Percentiles rank a stretch among this genome's conserved stretches.
phyloP scores from a whole-genome alignment of 148 eudicot genomes.

The Chenopodium suecicum region DNA sequence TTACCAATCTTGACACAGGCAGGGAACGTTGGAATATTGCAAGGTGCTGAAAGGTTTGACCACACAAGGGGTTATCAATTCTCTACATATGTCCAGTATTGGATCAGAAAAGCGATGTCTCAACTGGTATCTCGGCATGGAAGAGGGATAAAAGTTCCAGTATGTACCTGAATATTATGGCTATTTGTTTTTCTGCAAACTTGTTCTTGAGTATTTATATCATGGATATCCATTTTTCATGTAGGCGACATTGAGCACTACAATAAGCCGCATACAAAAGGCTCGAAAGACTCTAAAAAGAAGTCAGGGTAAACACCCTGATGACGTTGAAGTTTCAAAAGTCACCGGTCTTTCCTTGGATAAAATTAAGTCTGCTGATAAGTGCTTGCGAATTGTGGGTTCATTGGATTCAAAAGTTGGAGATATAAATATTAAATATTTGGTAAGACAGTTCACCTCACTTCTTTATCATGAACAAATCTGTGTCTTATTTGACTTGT shows the following conservation, averaged over 20 bases:
- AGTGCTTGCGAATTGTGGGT: slow-evolving; percentile 77
- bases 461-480: not conserved
- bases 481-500: not conserved
- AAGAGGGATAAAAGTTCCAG: slow-evolving; percentile 80
- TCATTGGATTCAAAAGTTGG: slow-evolving; percentile 66
- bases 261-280: slow-evolving; percentile 61
- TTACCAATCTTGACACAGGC: slow-evolving; percentile 47
- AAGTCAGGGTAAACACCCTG: slow-evolving; percentile 58
- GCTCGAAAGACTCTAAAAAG: slow-evolving; percentile 60
- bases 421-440: slow-evolving; percentile 41
- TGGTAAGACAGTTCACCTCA: slow-evolving; percentile 40
- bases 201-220: slow-evolving; percentile 2
- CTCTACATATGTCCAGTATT: slow-evolving; percentile 86
- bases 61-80: slow-evolving; percentile 77
- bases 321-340: slow-evolving; percentile 65
- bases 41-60: slow-evolving; percentile 90
- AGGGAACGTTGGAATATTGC: slow-evolving; percentile 71
- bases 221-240: slow-evolving; percentile 8
- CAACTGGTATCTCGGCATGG: slow-evolving; percentile 62
- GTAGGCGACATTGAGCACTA: slow-evolving; percentile 60
- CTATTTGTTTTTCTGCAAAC: not conserved
- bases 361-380: slow-evolving; percentile 58
- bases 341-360: slow-evolving; percentile 71
- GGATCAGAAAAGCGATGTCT: slow-evolving; percentile 85
- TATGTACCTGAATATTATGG: slow-evolving; percentile 17